Evolutionary conservation across 2,329 filamentous ascomycete species (phyloP), one percentile per base, ranked within the genome.

Genomic region (Stagonosporopsis rhizophila): DNA sequence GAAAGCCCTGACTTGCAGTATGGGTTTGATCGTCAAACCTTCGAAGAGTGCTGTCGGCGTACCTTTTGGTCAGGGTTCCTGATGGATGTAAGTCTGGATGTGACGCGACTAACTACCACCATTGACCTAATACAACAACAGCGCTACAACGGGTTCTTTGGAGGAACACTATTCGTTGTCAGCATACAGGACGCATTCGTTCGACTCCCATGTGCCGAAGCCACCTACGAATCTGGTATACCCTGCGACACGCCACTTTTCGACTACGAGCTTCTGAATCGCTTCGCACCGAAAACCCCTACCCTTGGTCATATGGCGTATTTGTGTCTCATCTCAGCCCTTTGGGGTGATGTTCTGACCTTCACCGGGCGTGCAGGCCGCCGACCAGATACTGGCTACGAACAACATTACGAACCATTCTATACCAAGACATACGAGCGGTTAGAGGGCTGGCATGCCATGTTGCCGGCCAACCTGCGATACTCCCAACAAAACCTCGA

Each of bases 51-150:
- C 64, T 82, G 86, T 57, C 82, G 89, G 60, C 81, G 89, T 52
- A 91, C 88, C 0, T 88, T 91, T 67, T 92, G 89, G 89, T 85
- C 86, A 25, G 83, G 86, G 47, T 90, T 88, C 63, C 77, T 91
- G 64, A 82, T 90, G 72, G 89, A 92, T 75, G 81, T 83, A 74
- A 78, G 81, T 77, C 62, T 67, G 60, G 67, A 67, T 44, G 60
- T 68, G 60, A 67, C 66, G 59, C 69, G 64, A 56, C 60, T 64
- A 54, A 69, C 70, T 45, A 66, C 69, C 60, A 64, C 69, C 56
- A 62, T 64, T 70, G 62, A 70, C 65, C 62, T 68, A 64, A 64
- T 60, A 9, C 61, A 61, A 58, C 57, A 60, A 65, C 67, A 82
- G 77, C 83, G 87, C 44, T 84, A 88, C 58, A 86, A 85, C 44